These are phyloP conservation scores for Penicillium sp. DNA, from an alignment of 2,329 filamentous ascomycete species.

Conservation along the genomic window DNA sequence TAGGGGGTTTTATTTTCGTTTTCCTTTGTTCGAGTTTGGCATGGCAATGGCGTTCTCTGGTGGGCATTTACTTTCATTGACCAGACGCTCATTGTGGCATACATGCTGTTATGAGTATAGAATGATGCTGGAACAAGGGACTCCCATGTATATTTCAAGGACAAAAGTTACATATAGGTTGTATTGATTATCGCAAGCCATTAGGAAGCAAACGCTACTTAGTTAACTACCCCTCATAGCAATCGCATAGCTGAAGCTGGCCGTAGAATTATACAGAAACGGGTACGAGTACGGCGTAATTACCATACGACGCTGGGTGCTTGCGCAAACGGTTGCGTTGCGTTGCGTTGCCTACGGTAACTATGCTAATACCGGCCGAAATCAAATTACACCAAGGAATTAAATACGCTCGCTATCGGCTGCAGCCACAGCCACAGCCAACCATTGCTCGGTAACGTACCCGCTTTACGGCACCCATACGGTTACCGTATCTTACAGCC, in stretches of 20 bases:
- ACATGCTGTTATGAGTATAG: background rate
- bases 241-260: background rate
- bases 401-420: background rate
- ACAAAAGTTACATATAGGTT: background rate
- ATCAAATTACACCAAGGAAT: background rate
- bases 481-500: background rate
- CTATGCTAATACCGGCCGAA: background rate
- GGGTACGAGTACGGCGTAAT: background rate
- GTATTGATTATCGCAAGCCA: background rate
- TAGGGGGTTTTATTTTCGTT: constrained; percentile 39
- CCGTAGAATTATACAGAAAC: background rate
- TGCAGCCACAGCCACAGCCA: background rate
- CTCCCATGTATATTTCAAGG: background rate
- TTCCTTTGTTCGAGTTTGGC: constrained; percentile 9
- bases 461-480: background rate
- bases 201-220: background rate
- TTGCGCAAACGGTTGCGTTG: background rate
- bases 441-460: background rate
- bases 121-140: background rate
- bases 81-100: background rate
- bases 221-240: background rate
- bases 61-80: background rate
- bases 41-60: constrained; percentile 18
- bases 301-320: background rate
- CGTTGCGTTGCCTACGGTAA: background rate